Percentiles rank a stretch among this genome's conserved stretches.
Evolutionary conservation across 139 green algal species (phyloP).

Genomic region (Medakamo hakoo): DNA sequence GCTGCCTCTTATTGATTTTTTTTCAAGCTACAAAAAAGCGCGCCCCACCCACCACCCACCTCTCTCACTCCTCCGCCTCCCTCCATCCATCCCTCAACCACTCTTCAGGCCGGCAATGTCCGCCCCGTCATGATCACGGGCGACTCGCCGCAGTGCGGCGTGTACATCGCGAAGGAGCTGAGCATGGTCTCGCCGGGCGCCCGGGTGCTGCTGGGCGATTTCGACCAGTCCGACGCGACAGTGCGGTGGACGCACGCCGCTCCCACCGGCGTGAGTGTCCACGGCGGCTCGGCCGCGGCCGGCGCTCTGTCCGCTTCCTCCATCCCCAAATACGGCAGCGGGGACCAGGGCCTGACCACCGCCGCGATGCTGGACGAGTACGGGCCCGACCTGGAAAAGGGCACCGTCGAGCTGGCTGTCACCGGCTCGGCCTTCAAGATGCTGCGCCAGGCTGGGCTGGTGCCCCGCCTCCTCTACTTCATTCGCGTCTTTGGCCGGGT

Average conservation of each 20-base stretch:
- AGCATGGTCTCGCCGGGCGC: slow-evolving; percentile 1
- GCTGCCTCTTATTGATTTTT: too few species aligned
- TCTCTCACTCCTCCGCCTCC: too few species aligned
- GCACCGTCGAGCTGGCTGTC: slow-evolving; percentile 3
- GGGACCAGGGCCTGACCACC: too few species aligned
- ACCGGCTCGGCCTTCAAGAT: slow-evolving; percentile 5
- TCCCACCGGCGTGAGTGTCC: neutral
- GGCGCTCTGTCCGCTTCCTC: too few species aligned
- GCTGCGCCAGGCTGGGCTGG: slow-evolving; percentile 1
- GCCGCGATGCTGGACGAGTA: too few species aligned
- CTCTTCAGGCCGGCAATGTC: neutral
- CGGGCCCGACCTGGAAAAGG: neutral
- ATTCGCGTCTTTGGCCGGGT: slow-evolving; percentile 6
- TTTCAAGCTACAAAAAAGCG: too few species aligned
- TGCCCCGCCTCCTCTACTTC: slow-evolving; percentile 8
- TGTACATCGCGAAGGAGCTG: slow-evolving; percentile 4
- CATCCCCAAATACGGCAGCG: too few species aligned
- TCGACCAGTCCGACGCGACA: neutral
- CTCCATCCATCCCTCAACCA: too few species aligned
- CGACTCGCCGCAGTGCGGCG: slow-evolving; percentile 6
- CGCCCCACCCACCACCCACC: too few species aligned
- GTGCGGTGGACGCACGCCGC: neutral
- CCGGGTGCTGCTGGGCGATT: slow-evolving; percentile 6
- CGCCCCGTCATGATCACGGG: slow-evolving; percentile 12
- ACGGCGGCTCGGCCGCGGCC: neutral